Percentiles rank a stretch among this genome's conserved stretches.
phyloP scores from a whole-genome alignment of 2,329 filamentous ascomycete species.

The Penicillium sp. region DNA sequence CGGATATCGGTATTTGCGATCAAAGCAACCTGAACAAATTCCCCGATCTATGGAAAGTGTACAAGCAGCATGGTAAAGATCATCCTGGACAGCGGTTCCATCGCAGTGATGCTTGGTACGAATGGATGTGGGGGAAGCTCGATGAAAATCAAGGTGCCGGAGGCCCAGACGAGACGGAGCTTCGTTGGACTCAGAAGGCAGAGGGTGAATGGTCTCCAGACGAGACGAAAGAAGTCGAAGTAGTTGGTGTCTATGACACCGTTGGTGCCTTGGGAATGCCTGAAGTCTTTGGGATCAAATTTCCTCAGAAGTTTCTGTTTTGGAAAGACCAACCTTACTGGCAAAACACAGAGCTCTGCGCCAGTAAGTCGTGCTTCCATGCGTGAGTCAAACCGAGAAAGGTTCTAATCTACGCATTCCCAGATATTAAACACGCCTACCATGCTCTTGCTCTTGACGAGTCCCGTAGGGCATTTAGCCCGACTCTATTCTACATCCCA shows the following conservation, averaged over 20 bases:
- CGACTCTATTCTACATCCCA: conserved; percentile 53
- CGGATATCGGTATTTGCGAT: conserved; percentile 20
- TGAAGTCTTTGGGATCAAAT: conserved; percentile 19
- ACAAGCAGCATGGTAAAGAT: conserved; percentile 12
- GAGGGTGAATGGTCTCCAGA: conserved; percentile 14
- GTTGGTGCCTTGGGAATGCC: conserved; percentile 35
- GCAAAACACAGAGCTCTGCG: conserved; percentile 19
- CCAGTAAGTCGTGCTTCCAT: conserved; percentile 9
- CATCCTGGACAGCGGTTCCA: conserved; percentile 15
- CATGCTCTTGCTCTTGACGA: conserved; percentile 42
- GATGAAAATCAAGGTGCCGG: conserved; percentile 19
- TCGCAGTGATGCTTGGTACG: conserved; percentile 20
- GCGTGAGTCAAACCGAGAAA: neutral
- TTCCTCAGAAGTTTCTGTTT: conserved; percentile 8
- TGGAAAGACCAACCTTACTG: neutral
- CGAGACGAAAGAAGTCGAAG: conserved; percentile 21
- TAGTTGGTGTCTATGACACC: conserved; percentile 36
- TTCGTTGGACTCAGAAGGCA: conserved; percentile 9
- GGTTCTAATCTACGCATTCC: neutral
- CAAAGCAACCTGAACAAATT: conserved; percentile 18
- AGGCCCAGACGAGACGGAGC: conserved; percentile 6
- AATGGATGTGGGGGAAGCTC: conserved; percentile 20
- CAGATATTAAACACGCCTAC: conserved; percentile 38
- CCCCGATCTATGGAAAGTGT: conserved; percentile 19
- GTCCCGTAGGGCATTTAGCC: conserved; percentile 46